Base-by-base conservation (phyloP, 225 moss, liverwort and hornwort species). In the Pleurozium schreberi region DNA sequence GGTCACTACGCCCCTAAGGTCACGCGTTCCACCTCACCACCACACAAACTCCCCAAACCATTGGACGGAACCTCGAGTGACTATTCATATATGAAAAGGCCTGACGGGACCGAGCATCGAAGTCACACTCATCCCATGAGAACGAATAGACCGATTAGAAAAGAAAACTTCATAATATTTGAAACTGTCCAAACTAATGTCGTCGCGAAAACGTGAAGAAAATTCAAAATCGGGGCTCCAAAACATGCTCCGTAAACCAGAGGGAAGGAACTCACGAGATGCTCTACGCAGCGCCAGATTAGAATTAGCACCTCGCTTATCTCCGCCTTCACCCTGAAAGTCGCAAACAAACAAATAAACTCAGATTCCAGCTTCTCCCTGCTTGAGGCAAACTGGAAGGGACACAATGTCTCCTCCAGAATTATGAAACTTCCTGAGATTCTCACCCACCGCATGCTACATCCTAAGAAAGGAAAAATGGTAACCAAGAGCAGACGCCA, bases 241-340 rank as follows among this genome's bases (percentile, higher is more conserved):
- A 59, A 42, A 42, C 59, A 88, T 28, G 58, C 14, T 70, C 21
- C 8, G 11, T 23, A 14, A 84, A 84, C 2, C 42, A 23, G 43
- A 84, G 70, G 33, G 0, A 38, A 42, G 57, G 66, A 89, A 91
- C 93, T 93, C 80, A 93, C 94, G 94, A 88, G 94, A 94, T 84
- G 94, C 94, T 90, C 78, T 93, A 81, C 93, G 88, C 25, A 93
- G 86, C 31, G 93, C 93, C 22, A 85, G 17, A 85, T 58, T 85
- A 50, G 94, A 92, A 58, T 92, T 93, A 63, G 17, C 89, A 36
- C 88, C 89, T 90, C 89, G 83, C 76, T 94, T 94, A 26, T 93
- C 91, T 31, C 91, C 91, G 36, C 90, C 88, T 83, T 91, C 94
- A 88, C 87, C 91, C 93, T 94, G 90, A 58, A 88, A 62, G 62